Evolutionary conservation across 1,284 basidiomycete genomes (phyloP), one percentile per base, ranked within the genome.

Genomic region (Rhodotorula sp.): DNA sequence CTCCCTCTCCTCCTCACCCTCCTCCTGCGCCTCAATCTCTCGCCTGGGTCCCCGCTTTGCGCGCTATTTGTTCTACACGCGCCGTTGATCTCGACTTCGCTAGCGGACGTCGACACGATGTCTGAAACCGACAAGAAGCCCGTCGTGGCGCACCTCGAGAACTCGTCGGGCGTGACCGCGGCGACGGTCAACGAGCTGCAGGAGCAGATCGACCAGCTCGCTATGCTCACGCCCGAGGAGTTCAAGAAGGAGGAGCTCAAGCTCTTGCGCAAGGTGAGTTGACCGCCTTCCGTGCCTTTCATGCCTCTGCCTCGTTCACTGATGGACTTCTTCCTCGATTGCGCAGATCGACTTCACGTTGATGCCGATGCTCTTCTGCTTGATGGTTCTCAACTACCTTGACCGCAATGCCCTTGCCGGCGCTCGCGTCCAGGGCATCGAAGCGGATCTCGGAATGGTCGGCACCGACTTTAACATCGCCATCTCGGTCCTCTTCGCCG

Each of bases 401-500:
- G 79, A 80, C 72, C 75, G 81, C 60, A 80, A 81, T 60, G 78
- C 82, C n/a, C 77, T 81, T 16, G 73, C 78, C 7, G 76, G 77
- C 16, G 81, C 80, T 1, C 75, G 80, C 54, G 69, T 80, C 54
- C 85, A 86, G 68, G 90, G 90, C 2, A 88, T 91, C 70, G 90
- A 91, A 78, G 80, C 83, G 56, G 90, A 91, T 78, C 83, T 92
- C 8, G 67, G 67, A 3, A 57, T 74, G 49, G 59, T 25, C 4
- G 73, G 71, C 13, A 83, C 83, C 56, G 85, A 91, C 78, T 92
- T 91, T 79, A 86, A 88, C 14, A 90, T 88, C 0, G 81, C 91
- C 41, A 81, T 93, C 46, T 88, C 87, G 34, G 87, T 91, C 71
- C 85, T 92, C 53, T 92, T 90, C 77, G 86, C 91, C 52, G 60